Conservation (phyloP, 2,329 filamentous ascomycete genomes). For the Epichloe brachyelytri region DNA sequence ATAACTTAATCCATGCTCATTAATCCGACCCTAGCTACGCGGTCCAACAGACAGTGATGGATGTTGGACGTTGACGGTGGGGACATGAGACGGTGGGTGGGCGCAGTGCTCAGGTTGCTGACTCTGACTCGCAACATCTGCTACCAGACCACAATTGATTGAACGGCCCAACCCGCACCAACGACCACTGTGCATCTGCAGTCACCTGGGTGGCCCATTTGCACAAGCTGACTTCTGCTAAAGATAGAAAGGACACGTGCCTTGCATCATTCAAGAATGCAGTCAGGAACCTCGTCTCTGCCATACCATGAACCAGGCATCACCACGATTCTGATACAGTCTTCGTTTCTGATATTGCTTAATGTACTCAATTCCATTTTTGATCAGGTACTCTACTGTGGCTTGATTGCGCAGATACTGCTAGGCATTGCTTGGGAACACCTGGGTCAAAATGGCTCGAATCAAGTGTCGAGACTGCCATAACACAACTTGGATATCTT, state of each 20-base stretch:
- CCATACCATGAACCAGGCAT: constrained; percentile 54
- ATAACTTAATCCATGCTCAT: no score
- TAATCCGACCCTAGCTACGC: no score
- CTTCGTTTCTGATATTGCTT: constrained; percentile 49
- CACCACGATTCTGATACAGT: constrained; percentile 41
- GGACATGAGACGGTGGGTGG: background rate
- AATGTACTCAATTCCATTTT: constrained; percentile 45
- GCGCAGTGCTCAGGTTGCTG: no score
- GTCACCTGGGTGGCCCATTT: no score
- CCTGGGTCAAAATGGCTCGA: constrained; percentile 51
- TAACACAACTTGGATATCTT: constrained; percentile 58
- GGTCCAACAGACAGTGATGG: background rate
- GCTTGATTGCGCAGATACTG: constrained; percentile 58
- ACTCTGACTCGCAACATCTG: no score
- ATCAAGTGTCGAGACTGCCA: constrained; percentile 33
- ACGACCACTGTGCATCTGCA: no score
- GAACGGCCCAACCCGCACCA: no score
- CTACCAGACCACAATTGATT: no score
- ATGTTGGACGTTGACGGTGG: background rate
- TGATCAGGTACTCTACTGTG: constrained; percentile 52
- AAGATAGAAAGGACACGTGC: no score
- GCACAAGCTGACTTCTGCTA: no score
- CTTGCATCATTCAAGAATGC: background rate
- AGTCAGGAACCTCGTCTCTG: constrained; percentile 10
- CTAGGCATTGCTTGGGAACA: constrained; percentile 55